These are phyloP conservation scores for Cladorrhinum sp. DNA, from an alignment of 2,329 filamentous ascomycete genomes.

Conservation along the genomic window DNA sequence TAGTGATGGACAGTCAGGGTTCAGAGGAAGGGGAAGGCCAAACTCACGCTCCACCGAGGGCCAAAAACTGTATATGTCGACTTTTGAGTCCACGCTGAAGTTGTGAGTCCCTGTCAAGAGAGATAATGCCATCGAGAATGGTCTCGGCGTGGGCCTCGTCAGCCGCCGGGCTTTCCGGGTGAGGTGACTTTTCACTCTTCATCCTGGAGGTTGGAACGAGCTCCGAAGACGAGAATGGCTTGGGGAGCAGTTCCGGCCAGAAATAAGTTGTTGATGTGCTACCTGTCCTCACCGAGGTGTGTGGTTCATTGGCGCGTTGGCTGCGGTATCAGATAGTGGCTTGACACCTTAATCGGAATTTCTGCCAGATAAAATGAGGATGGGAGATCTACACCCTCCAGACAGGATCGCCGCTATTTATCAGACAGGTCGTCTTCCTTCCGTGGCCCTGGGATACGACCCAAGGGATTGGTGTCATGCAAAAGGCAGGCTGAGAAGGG, in stretches of 20 bases:
- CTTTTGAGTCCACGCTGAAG: slow-evolving; percentile 57
- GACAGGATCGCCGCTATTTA: neutral
- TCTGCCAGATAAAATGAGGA: neutral
- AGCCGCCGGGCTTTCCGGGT: slow-evolving; percentile 14
- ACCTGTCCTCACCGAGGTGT: no score
- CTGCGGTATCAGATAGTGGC: no score
- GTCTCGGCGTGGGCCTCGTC: slow-evolving; percentile 16
- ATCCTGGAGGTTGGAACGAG: slow-evolving; percentile 3
- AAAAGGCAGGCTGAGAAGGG: no score
- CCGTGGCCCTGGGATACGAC: no score
- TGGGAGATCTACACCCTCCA: neutral
- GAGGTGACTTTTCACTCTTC: slow-evolving; percentile 12
- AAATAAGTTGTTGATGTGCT: no score
- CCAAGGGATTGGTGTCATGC: no score
- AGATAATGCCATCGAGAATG: slow-evolving; percentile 21
- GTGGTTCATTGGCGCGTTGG: no score
- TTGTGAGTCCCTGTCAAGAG: slow-evolving; percentile 32
- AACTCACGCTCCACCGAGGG: slow-evolving; percentile 44
- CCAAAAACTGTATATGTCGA: slow-evolving; percentile 59
- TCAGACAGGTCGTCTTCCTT: no score
- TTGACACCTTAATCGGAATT: no score
- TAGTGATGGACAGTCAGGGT: neutral
- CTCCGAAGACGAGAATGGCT: neutral
- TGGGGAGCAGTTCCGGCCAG: no score
- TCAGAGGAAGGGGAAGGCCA: neutral